phyloP scores from a whole-genome alignment of 2,329 filamentous ascomycete genomes.

The Botrytis deweyae region DNA sequence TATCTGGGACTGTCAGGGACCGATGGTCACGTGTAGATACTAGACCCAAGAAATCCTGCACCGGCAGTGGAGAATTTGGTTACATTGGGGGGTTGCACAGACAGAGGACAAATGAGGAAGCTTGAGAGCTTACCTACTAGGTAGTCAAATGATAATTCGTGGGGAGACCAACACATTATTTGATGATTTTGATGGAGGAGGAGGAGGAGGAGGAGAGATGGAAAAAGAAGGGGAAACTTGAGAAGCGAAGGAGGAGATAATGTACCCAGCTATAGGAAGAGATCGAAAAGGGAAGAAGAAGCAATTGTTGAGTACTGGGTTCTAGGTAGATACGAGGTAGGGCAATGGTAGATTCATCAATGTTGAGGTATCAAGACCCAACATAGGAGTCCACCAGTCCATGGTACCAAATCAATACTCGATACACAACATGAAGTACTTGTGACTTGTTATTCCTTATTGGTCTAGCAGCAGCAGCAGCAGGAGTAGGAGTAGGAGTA shows the following conservation, averaged over 20 bases:
- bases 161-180: background rate
- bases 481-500: background rate
- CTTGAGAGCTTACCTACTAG: background rate
- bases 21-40: constrained; percentile 1
- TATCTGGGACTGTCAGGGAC: background rate
- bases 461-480: background rate
- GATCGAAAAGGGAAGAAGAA: background rate
- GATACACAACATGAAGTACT: background rate
- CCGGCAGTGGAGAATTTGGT: constrained; percentile 6
- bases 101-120: background rate
- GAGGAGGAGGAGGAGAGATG: background rate
- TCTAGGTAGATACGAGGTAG: background rate
- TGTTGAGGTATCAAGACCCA: background rate
- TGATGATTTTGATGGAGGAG: background rate
- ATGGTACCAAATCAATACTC: background rate
- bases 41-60: background rate
- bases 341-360: background rate
- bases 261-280: background rate
- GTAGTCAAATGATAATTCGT: background rate
- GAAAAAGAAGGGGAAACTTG: background rate
- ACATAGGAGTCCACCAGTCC: background rate
- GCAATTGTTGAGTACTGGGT: background rate
- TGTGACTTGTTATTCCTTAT: background rate
- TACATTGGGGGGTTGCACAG: constrained; percentile 2
- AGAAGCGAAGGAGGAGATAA: background rate